These are phyloP conservation scores for Agrocybe praecox DNA, from an alignment of 768 basidiomycete genomes.

Conservation along the genomic window DNA sequence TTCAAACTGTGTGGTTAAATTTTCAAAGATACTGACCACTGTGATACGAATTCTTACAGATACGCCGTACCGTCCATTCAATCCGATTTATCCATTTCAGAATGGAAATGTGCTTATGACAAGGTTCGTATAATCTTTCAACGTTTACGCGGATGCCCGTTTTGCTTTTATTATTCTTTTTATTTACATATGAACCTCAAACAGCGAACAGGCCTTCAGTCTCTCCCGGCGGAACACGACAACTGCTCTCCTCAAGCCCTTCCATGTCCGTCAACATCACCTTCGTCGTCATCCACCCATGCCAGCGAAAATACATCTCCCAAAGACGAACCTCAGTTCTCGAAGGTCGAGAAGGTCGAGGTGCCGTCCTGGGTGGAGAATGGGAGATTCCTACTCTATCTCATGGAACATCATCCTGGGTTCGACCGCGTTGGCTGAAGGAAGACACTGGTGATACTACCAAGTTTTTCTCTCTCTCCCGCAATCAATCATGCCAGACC, in stretches of 20 bases:
- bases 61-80: not conserved
- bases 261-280: constrained; percentile 5
- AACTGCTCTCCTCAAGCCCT: constrained; percentile 7
- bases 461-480: no score
- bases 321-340: constrained; percentile 3
- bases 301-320: not conserved
- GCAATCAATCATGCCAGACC: no score
- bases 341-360: constrained; percentile 7
- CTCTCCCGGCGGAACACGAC: not conserved
- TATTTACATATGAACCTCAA: not conserved
- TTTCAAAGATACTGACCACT: no score
- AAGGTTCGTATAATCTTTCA: constrained; percentile 4
- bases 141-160: no score
- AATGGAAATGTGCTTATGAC: constrained; percentile 14
- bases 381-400: constrained; percentile 11
- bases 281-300: not conserved
- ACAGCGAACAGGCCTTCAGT: constrained; percentile 7
- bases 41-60: not conserved
- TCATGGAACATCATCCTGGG: constrained; percentile 12
- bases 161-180: not conserved
- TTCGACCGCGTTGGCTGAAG: not conserved
- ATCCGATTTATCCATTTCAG: not conserved
- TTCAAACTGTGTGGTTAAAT: not conserved
- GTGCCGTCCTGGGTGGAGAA: constrained; percentile 11
- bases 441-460: no score